These are phyloP conservation scores for Xylogone sp. DNA, from an alignment of 2,329 filamentous ascomycete genomes.

Conservation along the genomic window DNA sequence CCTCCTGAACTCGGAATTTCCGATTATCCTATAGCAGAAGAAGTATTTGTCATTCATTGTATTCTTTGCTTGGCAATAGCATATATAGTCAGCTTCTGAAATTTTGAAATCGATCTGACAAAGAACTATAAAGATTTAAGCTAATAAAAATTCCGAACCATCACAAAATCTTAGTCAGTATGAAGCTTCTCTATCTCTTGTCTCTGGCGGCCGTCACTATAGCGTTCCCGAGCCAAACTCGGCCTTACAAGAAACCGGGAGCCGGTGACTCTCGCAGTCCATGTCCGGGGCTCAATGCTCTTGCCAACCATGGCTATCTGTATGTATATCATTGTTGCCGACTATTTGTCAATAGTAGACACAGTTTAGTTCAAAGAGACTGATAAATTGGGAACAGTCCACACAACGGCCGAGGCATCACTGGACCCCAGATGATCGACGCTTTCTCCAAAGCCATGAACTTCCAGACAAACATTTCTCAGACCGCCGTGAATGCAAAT, in stretches of 20 bases:
- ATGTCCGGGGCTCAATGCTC: conserved; percentile 25
- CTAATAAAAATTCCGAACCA: not conserved
- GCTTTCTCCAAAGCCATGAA: conserved; percentile 23
- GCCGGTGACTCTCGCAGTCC: conserved; percentile 20
- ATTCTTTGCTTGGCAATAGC: not conserved
- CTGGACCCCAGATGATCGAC: conserved; percentile 22
- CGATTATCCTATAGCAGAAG: no score
- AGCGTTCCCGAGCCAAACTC: not conserved
- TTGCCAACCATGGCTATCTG: conserved; percentile 26
- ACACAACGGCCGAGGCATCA: conserved; percentile 27
- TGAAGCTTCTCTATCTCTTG: not conserved
- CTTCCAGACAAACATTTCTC: not conserved
- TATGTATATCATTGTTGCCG: conserved; percentile 12
- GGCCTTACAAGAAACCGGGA: conserved; percentile 5
- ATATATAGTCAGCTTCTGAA: not conserved
- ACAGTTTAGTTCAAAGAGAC: not conserved
- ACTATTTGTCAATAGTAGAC: not conserved
- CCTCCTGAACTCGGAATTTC: no score
- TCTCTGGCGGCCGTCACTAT: not conserved
- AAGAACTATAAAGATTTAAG: not conserved
- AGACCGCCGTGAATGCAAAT: not conserved
- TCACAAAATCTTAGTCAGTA: not conserved
- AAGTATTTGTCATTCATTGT: not conserved
- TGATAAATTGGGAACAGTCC: conserved; percentile 8
- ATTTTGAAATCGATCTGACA: not conserved